Evolutionary conservation across 2,329 filamentous ascomycete species (phyloP).

Genomic region (Domatiomyces catenatus): DNA sequence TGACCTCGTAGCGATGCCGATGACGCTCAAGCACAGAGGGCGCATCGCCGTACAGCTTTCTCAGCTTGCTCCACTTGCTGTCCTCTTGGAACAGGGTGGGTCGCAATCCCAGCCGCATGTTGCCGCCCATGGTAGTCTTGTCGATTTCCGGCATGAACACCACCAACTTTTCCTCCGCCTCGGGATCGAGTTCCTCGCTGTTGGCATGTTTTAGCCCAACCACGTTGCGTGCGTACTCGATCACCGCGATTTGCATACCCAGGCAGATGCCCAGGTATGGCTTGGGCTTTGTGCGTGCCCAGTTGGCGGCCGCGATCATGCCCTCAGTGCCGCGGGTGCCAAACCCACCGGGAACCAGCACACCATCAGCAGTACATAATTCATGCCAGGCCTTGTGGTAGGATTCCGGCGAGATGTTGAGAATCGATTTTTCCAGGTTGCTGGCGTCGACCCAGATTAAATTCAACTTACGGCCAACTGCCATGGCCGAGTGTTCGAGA

Average conservation of each 20-base stretch:
- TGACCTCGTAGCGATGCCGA: constrained; percentile 81
- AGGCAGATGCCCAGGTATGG: constrained; percentile 84
- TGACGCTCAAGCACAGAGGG: constrained; percentile 55
- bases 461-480: constrained; percentile 61
- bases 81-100: constrained; percentile 59
- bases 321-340: constrained; percentile 70
- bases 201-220: constrained; percentile 46
- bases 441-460: constrained; percentile 74
- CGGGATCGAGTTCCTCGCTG: constrained; percentile 40
- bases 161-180: constrained; percentile 53
- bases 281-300: constrained; percentile 65
- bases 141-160: constrained; percentile 87
- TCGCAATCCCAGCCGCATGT: constrained; percentile 69
- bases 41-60: constrained; percentile 47
- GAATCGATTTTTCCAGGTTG: constrained; percentile 56
- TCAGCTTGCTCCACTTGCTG: constrained; percentile 64
- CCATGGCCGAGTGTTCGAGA: constrained; percentile 83
- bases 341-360: constrained; percentile 51
- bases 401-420: constrained; percentile 48
- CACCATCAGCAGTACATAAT: constrained; percentile 50
- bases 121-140: constrained; percentile 62
- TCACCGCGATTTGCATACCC: constrained; percentile 83
- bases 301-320: constrained; percentile 77
- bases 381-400: constrained; percentile 79
- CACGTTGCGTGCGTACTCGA: constrained; percentile 70